Evolutionary conservation across 257 asterid species (phyloP).

Genomic region (Solanum pennellii): DNA sequence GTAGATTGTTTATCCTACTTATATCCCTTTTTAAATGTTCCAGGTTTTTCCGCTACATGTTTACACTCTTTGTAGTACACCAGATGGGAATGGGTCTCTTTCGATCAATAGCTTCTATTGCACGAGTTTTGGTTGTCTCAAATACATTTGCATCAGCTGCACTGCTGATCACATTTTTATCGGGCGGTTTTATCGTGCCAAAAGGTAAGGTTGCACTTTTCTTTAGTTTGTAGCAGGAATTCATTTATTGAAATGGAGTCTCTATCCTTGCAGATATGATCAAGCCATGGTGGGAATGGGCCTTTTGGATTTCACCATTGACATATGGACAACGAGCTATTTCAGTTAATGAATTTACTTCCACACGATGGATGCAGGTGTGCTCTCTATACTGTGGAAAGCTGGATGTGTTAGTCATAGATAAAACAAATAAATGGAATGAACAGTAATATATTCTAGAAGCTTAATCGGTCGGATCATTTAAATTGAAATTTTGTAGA

Average conservation of each 20-base stretch:
- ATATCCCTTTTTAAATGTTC: conserved; percentile 6
- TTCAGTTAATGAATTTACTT: conserved; percentile 73
- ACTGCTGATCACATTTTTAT: conserved; percentile 45
- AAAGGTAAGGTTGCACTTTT: conserved; percentile 29
- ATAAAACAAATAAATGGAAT: not conserved
- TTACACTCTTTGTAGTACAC: conserved; percentile 58
- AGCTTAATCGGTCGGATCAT: not conserved
- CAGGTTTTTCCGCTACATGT: conserved; percentile 70
- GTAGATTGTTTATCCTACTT: not conserved
- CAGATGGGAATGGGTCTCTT: conserved; percentile 93
- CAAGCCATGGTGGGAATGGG: conserved; percentile 95
- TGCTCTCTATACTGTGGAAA: conserved; percentile 2
- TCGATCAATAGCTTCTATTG: conserved; percentile 69
- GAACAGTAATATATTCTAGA: not conserved
- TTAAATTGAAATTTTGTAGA: conserved; percentile 31
- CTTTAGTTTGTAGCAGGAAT: not conserved
- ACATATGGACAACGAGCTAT: conserved; percentile 77
- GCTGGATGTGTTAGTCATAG: not conserved
- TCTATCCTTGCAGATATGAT: conserved; percentile 49
- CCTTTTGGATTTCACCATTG: conserved; percentile 82
- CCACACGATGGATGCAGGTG: conserved; percentile 78
- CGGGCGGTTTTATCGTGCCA: conserved; percentile 85
- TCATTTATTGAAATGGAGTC: not conserved
- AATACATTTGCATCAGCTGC: conserved; percentile 88
- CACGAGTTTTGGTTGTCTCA: conserved; percentile 76